Conservation (phyloP, 1,284 basidiomycete species). For the Sporisorium graminicola region DNA sequence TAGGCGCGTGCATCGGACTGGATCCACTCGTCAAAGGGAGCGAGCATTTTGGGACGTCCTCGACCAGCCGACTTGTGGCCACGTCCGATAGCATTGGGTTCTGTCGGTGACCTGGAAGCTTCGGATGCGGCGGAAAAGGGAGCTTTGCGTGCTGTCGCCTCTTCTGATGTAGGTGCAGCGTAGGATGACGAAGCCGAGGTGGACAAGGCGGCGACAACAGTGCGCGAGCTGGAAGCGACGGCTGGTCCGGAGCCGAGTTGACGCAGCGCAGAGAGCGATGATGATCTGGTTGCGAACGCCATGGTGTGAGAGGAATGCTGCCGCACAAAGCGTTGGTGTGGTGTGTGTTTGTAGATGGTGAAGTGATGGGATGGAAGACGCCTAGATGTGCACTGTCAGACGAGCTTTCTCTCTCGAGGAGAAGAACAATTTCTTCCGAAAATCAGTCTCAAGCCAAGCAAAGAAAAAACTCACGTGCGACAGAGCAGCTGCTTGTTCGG, state of each 20-base stretch:
- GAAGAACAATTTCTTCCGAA: slow-evolving; percentile 9
- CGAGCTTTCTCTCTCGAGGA: neutral
- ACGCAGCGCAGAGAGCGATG: slow-evolving; percentile 18
- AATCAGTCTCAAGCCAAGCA: neutral
- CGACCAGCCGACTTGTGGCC: slow-evolving; percentile 47
- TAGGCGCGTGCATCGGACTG: slow-evolving; percentile 51
- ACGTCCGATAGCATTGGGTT: slow-evolving; percentile 32
- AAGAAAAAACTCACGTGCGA: slow-evolving; percentile 7
- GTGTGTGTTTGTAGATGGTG: neutral
- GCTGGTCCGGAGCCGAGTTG: slow-evolving; percentile 36
- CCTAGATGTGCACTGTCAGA: neutral
- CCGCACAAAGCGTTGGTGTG: too few species aligned
- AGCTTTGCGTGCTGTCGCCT: slow-evolving; percentile 38
- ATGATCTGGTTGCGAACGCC: slow-evolving; percentile 36
- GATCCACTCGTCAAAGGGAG: slow-evolving; percentile 63
- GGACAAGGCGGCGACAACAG: slow-evolving; percentile 31
- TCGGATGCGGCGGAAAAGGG: slow-evolving; percentile 40
- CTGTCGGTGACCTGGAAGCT: slow-evolving; percentile 23
- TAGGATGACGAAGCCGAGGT: slow-evolving; percentile 28
- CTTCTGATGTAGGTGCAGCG: slow-evolving; percentile 25
- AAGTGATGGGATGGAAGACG: neutral
- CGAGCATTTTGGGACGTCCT: slow-evolving; percentile 40
- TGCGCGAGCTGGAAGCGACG: slow-evolving; percentile 42
- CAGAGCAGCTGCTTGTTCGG: slow-evolving; percentile 1
- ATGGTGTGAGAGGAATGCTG: slow-evolving; percentile 3